These are phyloP conservation scores for Clarireedia hainanense DNA, from an alignment of 2,329 filamentous ascomycete species.

Conservation along the genomic window DNA sequence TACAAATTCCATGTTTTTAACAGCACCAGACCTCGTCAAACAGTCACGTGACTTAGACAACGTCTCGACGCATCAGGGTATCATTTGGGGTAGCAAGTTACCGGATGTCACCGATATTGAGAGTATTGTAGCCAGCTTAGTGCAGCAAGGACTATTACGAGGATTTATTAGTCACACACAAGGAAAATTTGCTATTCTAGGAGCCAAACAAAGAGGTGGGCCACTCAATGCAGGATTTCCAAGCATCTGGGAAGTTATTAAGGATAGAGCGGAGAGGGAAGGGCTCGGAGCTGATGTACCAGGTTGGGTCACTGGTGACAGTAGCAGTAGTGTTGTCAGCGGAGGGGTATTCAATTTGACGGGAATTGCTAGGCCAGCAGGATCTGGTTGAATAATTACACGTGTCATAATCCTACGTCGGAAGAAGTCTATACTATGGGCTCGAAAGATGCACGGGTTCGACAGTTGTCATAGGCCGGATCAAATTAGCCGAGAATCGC, in stretches of 20 bases:
- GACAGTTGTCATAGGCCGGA: neutral
- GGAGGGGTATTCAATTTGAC: constrained; percentile 51
- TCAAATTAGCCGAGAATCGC: too few relatives aligned
- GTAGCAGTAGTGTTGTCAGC: constrained; percentile 27
- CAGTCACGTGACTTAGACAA: constrained; percentile 41
- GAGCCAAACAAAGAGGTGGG: constrained; percentile 58
- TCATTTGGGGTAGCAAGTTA: constrained; percentile 55
- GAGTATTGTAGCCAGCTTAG: constrained; percentile 64
- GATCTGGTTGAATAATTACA: neutral
- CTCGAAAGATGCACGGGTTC: neutral
- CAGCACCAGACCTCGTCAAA: constrained; percentile 31
- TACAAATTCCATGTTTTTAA: constrained; percentile 44
- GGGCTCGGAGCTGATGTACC: constrained; percentile 49
- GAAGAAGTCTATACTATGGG: neutral
- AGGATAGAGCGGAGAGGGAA: constrained; percentile 49
- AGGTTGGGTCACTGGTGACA: constrained; percentile 58
- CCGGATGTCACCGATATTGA: constrained; percentile 63
- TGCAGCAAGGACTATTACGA: constrained; percentile 72
- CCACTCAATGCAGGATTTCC: constrained; percentile 70
- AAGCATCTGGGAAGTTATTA: constrained; percentile 60
- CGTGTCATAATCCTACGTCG: neutral
- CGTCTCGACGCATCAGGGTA: constrained; percentile 49
- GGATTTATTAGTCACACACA: constrained; percentile 77
- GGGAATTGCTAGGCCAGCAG: constrained; percentile 43
- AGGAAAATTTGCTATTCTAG: constrained; percentile 73